These are phyloP conservation scores for Solanum lycopersicoides DNA, from an alignment of 257 asterid genomes.

Conservation along the genomic window DNA sequence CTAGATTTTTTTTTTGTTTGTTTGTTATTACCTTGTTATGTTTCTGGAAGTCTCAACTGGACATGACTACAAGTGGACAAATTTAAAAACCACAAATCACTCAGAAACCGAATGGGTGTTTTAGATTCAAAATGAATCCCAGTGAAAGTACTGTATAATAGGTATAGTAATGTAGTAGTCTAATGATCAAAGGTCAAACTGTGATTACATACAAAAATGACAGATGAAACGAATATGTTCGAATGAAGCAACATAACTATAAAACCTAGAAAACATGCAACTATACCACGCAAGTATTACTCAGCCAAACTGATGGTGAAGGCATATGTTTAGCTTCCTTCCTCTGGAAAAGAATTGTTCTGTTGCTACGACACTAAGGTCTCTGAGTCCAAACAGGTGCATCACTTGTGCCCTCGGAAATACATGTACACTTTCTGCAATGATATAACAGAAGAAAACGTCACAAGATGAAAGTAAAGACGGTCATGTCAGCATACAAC, in stretches of 20 bases:
- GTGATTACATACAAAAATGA: not conserved
- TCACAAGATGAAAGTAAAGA: not conserved
- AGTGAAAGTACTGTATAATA: not conserved
- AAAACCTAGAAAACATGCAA: not conserved
- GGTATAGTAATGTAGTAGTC: not conserved
- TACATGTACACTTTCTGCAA: conserved; percentile 78
- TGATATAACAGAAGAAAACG: not conserved
- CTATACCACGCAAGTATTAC: not conserved
- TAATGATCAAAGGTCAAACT: not conserved
- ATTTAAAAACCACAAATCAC: not conserved
- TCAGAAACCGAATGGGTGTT: not conserved
- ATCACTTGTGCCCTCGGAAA: conserved; percentile 81
- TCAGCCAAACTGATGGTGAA: not conserved
- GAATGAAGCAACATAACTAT: not conserved
- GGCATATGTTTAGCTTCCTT: not conserved
- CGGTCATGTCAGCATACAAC: not conserved
- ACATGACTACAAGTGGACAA: not conserved
- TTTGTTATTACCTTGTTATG: too few relatives aligned
- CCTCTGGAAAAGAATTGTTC: not conserved
- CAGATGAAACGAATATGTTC: not conserved
- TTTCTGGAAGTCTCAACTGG: too few relatives aligned
- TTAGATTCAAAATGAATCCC: not conserved
- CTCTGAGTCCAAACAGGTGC: not conserved
- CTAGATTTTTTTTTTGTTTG: too few relatives aligned
- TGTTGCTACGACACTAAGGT: not conserved